phyloP scores from a whole-genome alignment of 352 stramenopile genomes.

The Sclerospora graminicola region DNA sequence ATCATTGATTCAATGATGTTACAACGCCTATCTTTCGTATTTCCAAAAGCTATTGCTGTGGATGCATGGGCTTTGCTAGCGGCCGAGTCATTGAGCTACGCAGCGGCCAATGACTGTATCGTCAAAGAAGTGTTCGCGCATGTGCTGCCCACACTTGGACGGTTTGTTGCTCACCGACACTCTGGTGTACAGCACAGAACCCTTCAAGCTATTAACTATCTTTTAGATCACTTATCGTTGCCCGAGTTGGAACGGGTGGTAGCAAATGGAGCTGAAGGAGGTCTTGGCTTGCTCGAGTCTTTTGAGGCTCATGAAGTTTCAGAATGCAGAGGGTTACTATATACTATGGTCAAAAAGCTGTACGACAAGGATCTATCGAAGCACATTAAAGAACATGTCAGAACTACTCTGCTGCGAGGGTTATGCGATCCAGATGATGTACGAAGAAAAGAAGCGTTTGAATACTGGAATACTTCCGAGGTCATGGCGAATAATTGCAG shows the following conservation, averaged over 20 bases:
- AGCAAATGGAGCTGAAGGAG: constrained; percentile 17
- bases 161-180: constrained; percentile 48
- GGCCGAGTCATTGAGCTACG: constrained; percentile 32
- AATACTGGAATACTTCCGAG: constrained; percentile 37
- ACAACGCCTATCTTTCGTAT: constrained; percentile 50
- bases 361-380: constrained; percentile 17
- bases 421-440: constrained; percentile 38
- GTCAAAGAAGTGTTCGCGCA: constrained; percentile 36
- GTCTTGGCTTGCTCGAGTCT: constrained; percentile 28
- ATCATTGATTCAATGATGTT: constrained; percentile 66
- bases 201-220: constrained; percentile 27
- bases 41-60: constrained; percentile 44
- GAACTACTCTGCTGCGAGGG: constrained; percentile 30
- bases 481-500: constrained; percentile 24
- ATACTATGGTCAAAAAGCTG: constrained; percentile 28
- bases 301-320: constrained; percentile 28
- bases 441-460: constrained; percentile 27
- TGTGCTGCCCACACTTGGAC: constrained; percentile 30
- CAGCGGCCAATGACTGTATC: constrained; percentile 29
- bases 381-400: constrained; percentile 14
- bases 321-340: constrained; percentile 29
- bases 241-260: constrained; percentile 20
- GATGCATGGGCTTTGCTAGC: constrained; percentile 50
- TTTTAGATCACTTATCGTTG: constrained; percentile 26
- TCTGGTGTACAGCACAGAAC: constrained; percentile 31